A percentile compares a stretch with the other conserved stretches of the same genome.
Conservation (phyloP, 2,329 filamentous ascomycete genomes). For the Ilyonectria robusta region DNA sequence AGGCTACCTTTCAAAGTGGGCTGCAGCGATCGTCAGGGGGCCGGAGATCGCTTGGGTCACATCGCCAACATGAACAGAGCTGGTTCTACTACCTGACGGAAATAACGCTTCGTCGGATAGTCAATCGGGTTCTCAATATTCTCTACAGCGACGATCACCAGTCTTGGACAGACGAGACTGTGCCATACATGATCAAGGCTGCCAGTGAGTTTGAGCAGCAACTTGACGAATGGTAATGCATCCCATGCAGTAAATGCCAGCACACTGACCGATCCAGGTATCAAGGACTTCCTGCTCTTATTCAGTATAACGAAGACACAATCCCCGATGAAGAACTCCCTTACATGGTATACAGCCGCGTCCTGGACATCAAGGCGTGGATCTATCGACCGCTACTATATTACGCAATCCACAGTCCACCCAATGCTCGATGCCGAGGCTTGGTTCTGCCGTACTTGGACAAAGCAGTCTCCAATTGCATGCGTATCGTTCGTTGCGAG, state of each 20-base stretch:
- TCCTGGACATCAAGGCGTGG: constrained; percentile 12
- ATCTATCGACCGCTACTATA: constrained; percentile 23
- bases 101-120: constrained; percentile 57
- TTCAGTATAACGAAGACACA: constrained; percentile 7
- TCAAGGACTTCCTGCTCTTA: constrained; percentile 15
- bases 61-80: constrained; percentile 49
- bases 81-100: constrained; percentile 62
- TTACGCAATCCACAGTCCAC: constrained; percentile 24
- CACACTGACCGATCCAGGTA: neutral
- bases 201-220: constrained; percentile 44
- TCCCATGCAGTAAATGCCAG: neutral
- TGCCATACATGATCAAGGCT: constrained; percentile 36
- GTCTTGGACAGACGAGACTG: constrained; percentile 37
- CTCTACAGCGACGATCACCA: constrained; percentile 39
- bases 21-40: neutral
- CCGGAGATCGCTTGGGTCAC: constrained; percentile 6
- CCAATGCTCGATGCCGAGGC: constrained; percentile 30
- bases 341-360: constrained; percentile 11
- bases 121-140: constrained; percentile 55
- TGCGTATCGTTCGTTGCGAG: neutral
- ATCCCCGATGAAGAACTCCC: constrained; percentile 17
- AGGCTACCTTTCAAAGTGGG: neutral
- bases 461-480: constrained; percentile 4
- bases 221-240: constrained; percentile 40
- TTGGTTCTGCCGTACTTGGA: constrained; percentile 35